phyloP scores from a whole-genome alignment of 495 filamentous ascomycete species.

The Venustampulla echinocandica region DNA sequence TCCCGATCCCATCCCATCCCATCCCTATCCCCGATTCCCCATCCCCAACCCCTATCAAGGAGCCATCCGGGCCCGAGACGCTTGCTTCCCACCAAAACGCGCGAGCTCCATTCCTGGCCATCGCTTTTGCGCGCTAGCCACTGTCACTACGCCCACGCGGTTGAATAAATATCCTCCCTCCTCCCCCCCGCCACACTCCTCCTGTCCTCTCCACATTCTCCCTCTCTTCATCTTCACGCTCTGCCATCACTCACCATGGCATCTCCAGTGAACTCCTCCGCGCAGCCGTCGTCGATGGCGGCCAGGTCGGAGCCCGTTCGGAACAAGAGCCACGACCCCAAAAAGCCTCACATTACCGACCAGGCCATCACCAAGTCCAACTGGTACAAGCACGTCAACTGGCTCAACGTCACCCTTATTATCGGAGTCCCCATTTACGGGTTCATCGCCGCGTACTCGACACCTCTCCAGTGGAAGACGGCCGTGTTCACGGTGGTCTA shows the following conservation, averaged over 20 bases:
- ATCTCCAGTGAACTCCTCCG: constrained; percentile 14
- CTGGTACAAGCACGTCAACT: constrained; percentile 97
- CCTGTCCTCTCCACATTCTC: neutral
- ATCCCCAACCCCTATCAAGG: too few relatives aligned
- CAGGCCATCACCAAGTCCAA: constrained; percentile 71
- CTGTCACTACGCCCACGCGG: constrained; percentile 1
- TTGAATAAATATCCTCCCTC: constrained; percentile 2
- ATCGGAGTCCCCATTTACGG: constrained; percentile 74
- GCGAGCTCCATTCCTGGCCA: too few relatives aligned
- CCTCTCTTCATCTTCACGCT: neutral
- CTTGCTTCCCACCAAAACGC: too few relatives aligned
- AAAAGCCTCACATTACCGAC: constrained; percentile 46
- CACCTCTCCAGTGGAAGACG: constrained; percentile 67
- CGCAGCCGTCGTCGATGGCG: constrained; percentile 18
- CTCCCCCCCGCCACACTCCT: constrained; percentile 3
- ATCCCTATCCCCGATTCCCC: too few relatives aligned
- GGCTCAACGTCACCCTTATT: constrained; percentile 85
- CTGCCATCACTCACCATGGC: constrained; percentile 21
- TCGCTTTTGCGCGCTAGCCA: neutral
- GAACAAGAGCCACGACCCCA: constrained; percentile 35
- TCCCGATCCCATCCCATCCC: too few relatives aligned
- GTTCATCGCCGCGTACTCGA: constrained; percentile 70
- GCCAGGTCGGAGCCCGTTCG: constrained; percentile 14
- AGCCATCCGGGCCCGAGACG: too few relatives aligned
- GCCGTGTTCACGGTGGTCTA: constrained; percentile 73